phyloP scores from a whole-genome alignment of 352 stramenopile species.

The Globisporangium polare region DNA sequence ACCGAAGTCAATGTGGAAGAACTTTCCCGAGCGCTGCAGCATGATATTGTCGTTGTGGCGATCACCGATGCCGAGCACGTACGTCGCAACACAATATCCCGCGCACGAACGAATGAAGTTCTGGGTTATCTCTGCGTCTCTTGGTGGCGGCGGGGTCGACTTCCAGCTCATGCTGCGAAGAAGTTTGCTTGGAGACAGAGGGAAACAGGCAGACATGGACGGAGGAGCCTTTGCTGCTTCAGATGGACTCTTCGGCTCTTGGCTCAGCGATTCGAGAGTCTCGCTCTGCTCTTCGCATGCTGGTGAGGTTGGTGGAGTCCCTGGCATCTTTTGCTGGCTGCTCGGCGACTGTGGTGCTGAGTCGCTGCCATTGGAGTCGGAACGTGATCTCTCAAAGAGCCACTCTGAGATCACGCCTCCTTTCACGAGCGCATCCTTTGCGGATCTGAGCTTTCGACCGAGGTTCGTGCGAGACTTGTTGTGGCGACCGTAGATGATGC shows the following conservation, averaged over 20 bases:
- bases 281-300: background rate
- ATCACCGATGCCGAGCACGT: constrained; percentile 92
- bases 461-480: constrained; percentile 56
- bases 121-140: constrained; percentile 59
- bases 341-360: constrained; percentile 1
- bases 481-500: constrained; percentile 79
- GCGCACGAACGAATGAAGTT: constrained; percentile 89
- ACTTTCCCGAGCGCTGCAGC: constrained; percentile 89
- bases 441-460: constrained; percentile 58
- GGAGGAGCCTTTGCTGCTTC: constrained; percentile 10
- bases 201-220: constrained; percentile 49
- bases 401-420: constrained; percentile 68
- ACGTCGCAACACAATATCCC: constrained; percentile 92
- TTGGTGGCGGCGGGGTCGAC: constrained; percentile 9
- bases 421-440: constrained; percentile 61
- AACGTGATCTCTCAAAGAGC: constrained; percentile 37
- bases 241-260: constrained; percentile 15
- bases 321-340: background rate
- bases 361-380: background rate
- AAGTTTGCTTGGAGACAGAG: constrained; percentile 40
- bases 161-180: constrained; percentile 26
- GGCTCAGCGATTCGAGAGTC: background rate
- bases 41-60: constrained; percentile 96
- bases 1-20: constrained; percentile 97
- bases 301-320: constrained; percentile 6